These are phyloP conservation scores for Calonectria pteridis DNA, from an alignment of 2,329 filamentous ascomycete genomes.

Conservation along the genomic window DNA sequence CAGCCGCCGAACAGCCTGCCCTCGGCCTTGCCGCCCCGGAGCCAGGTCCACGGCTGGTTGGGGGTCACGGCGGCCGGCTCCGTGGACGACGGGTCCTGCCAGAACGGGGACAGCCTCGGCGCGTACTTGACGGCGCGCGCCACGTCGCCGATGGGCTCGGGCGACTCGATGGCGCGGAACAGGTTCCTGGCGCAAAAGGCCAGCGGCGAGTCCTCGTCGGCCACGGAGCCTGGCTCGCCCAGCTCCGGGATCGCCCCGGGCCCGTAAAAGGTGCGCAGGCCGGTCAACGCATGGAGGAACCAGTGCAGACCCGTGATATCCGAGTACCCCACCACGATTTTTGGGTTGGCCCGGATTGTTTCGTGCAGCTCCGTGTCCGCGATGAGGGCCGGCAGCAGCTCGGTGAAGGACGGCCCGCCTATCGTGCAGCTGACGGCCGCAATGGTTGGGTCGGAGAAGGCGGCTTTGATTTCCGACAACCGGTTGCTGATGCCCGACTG, in stretches of 20 bases:
- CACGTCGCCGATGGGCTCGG: slow-evolving; percentile 47
- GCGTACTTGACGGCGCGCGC: slow-evolving; percentile 49
- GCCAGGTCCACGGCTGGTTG: slow-evolving; percentile 52
- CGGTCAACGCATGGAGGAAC: slow-evolving; percentile 52
- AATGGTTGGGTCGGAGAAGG: slow-evolving; percentile 52
- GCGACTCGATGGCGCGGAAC: slow-evolving; percentile 46
- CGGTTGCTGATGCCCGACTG: slow-evolving; percentile 52
- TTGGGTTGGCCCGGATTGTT: slow-evolving; percentile 51
- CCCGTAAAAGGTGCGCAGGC: slow-evolving; percentile 59
- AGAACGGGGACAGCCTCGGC: slow-evolving; percentile 39
- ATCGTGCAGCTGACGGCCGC: slow-evolving; percentile 55
- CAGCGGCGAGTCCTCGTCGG: slow-evolving; percentile 44
- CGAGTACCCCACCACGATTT: slow-evolving; percentile 57
- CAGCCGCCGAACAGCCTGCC: slow-evolving; percentile 60
- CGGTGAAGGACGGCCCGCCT: slow-evolving; percentile 54
- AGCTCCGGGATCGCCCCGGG: slow-evolving; percentile 56
- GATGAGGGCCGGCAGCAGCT: slow-evolving; percentile 54
- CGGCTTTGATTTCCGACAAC: slow-evolving; percentile 52
- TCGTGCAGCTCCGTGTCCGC: slow-evolving; percentile 51
- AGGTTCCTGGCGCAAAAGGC: slow-evolving; percentile 49
- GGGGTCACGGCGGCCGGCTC: slow-evolving; percentile 46
- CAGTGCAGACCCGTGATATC: slow-evolving; percentile 59
- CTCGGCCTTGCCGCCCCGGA: slow-evolving; percentile 50
- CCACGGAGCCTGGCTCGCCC: slow-evolving; percentile 42
- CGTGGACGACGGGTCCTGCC: slow-evolving; percentile 37